These are phyloP conservation scores for Fraxinus cuspidata DNA, from an alignment of 257 asterid species.

Conservation along the genomic window DNA sequence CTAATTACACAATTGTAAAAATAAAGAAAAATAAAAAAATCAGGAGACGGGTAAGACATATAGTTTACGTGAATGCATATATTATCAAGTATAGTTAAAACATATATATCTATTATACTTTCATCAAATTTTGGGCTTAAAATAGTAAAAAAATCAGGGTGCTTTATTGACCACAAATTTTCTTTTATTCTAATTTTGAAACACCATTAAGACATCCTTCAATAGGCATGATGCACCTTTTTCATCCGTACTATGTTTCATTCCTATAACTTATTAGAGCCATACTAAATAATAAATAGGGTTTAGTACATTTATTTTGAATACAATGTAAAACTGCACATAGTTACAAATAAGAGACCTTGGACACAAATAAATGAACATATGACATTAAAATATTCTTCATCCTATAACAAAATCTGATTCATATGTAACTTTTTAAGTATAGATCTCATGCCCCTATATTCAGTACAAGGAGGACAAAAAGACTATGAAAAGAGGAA, in stretches of 20 bases:
- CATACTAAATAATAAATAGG: neutral
- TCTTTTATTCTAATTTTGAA: slow-evolving; percentile 14
- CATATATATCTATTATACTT: too few relatives aligned
- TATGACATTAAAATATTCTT: neutral
- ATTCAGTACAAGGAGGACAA: neutral
- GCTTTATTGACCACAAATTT: slow-evolving; percentile 7
- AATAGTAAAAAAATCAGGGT: neutral
- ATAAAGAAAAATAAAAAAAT: neutral
- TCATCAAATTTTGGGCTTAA: neutral
- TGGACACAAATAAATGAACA: neutral
- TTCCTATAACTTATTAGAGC: neutral
- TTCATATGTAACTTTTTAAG: neutral
- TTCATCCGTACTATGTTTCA: neutral
- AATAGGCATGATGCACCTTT: neutral
- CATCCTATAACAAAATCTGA: neutral
- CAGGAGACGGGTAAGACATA: neutral
- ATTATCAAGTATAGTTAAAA: neutral
- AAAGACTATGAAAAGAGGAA: neutral
- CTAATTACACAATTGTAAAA: neutral
- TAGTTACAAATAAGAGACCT: neutral
- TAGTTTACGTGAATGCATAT: neutral
- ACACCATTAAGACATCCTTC: slow-evolving; percentile 1
- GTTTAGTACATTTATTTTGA: neutral
- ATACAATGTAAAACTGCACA: neutral
- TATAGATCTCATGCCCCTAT: neutral